Conservation (phyloP, 257 asterid species). For the Gardenia jasminoides region DNA sequence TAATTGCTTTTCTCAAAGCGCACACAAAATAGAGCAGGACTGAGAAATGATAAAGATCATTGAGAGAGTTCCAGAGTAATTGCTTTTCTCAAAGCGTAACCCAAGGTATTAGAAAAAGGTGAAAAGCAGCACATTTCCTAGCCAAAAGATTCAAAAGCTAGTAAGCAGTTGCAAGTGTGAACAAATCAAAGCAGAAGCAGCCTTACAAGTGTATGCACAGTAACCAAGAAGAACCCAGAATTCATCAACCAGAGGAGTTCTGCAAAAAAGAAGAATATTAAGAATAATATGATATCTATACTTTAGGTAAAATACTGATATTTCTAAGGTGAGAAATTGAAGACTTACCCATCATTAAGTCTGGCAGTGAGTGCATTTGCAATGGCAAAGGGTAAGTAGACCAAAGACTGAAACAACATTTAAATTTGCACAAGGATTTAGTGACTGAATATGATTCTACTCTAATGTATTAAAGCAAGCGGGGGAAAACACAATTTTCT, state of each 20-base stretch:
- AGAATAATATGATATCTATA: slow-evolving; percentile 4
- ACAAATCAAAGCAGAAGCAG: slow-evolving; percentile 1
- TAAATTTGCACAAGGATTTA: background rate
- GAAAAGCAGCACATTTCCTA: background rate
- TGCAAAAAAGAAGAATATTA: slow-evolving; percentile 29
- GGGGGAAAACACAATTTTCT: background rate
- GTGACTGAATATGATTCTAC: background rate
- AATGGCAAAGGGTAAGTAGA: slow-evolving; percentile 85
- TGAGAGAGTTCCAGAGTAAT: background rate
- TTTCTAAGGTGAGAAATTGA: slow-evolving; percentile 3
- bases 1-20: background rate
- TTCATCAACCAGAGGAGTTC: slow-evolving; percentile 84
- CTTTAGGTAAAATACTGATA: slow-evolving; percentile 6
- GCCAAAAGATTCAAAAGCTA: background rate
- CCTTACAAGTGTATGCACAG: slow-evolving; percentile 56
- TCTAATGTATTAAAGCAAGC: background rate
- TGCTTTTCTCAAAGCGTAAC: background rate
- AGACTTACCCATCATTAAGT: slow-evolving; percentile 80
- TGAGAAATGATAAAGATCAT: background rate
- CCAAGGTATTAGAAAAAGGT: no score
- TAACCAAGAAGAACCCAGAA: slow-evolving; percentile 80
- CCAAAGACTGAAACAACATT: slow-evolving; percentile 57
- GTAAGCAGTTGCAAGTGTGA: background rate
- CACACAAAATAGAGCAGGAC: background rate
- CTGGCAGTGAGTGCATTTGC: slow-evolving; percentile 91